Percentiles rank a stretch among this genome's conserved stretches.
These are phyloP conservation scores for Barnettozyma siamensis DNA, from an alignment of 805 yeast species.

Conservation along the genomic window DNA sequence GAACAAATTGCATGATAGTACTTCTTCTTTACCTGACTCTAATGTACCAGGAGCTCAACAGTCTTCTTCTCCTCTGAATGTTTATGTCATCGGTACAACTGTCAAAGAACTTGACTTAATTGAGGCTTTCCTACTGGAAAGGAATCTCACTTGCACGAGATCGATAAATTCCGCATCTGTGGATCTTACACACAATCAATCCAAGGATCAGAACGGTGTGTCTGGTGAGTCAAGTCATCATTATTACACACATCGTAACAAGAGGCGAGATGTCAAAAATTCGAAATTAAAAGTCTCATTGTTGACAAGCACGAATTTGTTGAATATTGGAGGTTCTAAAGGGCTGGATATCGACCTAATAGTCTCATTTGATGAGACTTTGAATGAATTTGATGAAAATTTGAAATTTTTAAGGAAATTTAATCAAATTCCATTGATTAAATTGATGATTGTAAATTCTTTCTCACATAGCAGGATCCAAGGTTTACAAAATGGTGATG, in stretches of 20 bases:
- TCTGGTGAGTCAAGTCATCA: too few species aligned
- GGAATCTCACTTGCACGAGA: constrained; percentile 56
- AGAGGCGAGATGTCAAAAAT: background rate
- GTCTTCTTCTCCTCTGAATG: constrained; percentile 23
- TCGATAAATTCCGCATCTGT: constrained; percentile 40
- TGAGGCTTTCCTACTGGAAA: constrained; percentile 76
- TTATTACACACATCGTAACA: background rate
- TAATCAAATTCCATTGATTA: constrained; percentile 37
- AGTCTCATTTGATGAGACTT: constrained; percentile 42
- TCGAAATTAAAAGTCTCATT: constrained; percentile 23
- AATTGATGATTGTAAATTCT: constrained; percentile 39
- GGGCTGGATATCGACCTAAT: constrained; percentile 33
- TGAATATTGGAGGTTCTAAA: background rate
- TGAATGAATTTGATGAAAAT: constrained; percentile 29
- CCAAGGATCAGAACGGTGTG: too few species aligned
- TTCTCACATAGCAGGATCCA: constrained; percentile 34
- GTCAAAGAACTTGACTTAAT: constrained; percentile 70
- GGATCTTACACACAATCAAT: too few species aligned
- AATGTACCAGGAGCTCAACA: too few species aligned
- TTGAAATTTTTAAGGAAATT: constrained; percentile 23
- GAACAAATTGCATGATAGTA: too few species aligned
- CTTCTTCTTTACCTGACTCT: too few species aligned
- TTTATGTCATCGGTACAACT: constrained; percentile 50
- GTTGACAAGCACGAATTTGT: constrained; percentile 2
- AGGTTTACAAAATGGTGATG: background rate